phyloP scores from a whole-genome alignment of 306 rosid genomes.

The Trifolium fragiferum region DNA sequence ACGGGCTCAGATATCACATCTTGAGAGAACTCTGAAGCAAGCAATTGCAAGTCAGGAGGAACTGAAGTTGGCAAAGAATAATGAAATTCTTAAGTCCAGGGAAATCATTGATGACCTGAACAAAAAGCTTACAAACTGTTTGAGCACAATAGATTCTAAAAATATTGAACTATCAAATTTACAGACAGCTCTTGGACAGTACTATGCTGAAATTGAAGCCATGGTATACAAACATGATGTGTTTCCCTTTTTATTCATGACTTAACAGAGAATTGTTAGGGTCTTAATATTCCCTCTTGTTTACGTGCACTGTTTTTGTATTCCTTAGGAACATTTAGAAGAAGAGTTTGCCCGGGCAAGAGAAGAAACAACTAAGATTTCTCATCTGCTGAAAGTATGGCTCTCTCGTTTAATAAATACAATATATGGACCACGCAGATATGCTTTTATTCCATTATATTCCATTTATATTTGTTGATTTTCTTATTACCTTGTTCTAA shows the following conservation, averaged over 20 bases:
- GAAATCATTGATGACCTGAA: conserved; percentile 76
- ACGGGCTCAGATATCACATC: conserved; percentile 62
- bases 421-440: neutral
- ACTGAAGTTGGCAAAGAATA: conserved; percentile 55
- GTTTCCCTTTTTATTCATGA: neutral
- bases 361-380: conserved; percentile 69
- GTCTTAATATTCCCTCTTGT: conserved; percentile 5
- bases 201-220: conserved; percentile 96
- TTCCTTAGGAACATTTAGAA: conserved; percentile 79
- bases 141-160: conserved; percentile 77
- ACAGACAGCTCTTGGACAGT: conserved; percentile 97
- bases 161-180: conserved; percentile 83
- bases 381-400: conserved; percentile 67
- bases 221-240: conserved; percentile 55
- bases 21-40: conserved; percentile 84
- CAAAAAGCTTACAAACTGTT: conserved; percentile 70
- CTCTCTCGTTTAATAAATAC: conserved; percentile 27
- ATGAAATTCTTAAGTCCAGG: conserved; percentile 67
- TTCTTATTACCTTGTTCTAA: neutral
- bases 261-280: conserved; percentile 16
- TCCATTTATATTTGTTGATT: conserved; percentile 4
- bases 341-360: conserved; percentile 73
- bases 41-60: conserved; percentile 71
- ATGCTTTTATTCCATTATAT: conserved; percentile 1
- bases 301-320: conserved; percentile 30